These are phyloP conservation scores for Microdochium trichocladiopsis DNA, from an alignment of 2,329 filamentous ascomycete genomes.

Conservation along the genomic window DNA sequence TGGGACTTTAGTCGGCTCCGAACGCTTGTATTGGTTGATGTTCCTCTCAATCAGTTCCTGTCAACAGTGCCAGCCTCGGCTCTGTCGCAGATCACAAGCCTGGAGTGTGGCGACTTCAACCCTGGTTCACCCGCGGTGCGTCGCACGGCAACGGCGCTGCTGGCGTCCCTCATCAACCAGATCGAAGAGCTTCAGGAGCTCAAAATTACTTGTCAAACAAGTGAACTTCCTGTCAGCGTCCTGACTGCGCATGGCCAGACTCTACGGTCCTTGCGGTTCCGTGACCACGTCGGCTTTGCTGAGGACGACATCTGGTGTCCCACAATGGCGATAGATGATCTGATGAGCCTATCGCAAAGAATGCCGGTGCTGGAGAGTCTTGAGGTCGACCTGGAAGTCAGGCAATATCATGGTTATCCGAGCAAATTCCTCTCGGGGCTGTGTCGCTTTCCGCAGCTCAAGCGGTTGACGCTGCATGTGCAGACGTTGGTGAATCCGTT, in stretches of 20 bases:
- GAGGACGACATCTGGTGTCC: conserved; percentile 34
- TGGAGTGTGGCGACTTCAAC: conserved; percentile 38
- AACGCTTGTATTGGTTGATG: conserved; percentile 31
- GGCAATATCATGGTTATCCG: conserved; percentile 19
- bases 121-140: conserved; percentile 28
- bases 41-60: conserved; percentile 37
- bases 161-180: conserved; percentile 31
- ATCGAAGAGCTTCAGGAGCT: conserved; percentile 28
- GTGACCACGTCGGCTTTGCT: conserved; percentile 37
- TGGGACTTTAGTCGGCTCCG: conserved; percentile 39
- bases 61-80: conserved; percentile 28
- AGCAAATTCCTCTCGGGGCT: conserved; percentile 28
- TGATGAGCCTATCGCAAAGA: conserved; percentile 22
- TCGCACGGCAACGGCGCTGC: conserved; percentile 27
- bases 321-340: conserved; percentile 26
- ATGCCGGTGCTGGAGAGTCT: conserved; percentile 28
- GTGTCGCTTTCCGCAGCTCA: conserved; percentile 29
- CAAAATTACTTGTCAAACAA: conserved; percentile 32
- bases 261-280: conserved; percentile 30
- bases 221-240: conserved; percentile 30
- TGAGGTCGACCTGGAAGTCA: conserved; percentile 40
- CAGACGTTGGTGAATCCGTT: conserved; percentile 31
- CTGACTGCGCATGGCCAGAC: conserved; percentile 29
- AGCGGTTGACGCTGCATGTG: conserved; percentile 34
- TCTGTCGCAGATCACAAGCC: conserved; percentile 25